Evolutionary conservation across 257 asterid genomes (phyloP).

Genomic region (Striga asiatica): DNA sequence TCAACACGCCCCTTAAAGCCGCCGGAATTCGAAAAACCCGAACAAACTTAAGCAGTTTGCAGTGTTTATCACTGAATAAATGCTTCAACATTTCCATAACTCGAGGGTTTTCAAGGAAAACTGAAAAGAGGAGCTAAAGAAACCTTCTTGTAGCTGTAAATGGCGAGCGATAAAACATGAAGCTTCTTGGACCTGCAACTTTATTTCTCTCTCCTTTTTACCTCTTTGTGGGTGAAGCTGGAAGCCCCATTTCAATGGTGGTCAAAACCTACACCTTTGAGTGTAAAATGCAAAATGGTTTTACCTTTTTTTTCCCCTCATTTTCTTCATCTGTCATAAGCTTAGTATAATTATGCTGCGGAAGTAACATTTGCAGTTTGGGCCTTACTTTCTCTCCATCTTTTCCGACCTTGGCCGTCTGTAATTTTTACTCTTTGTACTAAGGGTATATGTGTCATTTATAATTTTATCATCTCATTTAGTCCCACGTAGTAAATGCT

Average conservation of each 20-base stretch:
- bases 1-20: too few species aligned
- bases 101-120: too few species aligned
- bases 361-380: conserved; percentile 37
- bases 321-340: too few species aligned
- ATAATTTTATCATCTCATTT: too few species aligned
- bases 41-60: conserved; percentile 1
- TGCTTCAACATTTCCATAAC: not conserved
- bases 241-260: conserved; percentile 33
- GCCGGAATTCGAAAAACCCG: conserved; percentile 3
- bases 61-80: not conserved
- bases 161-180: not conserved
- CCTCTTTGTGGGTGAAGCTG: not conserved
- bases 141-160: too few species aligned
- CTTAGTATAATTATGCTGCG: not conserved
- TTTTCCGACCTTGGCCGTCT: too few species aligned
- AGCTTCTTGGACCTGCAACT: not conserved
- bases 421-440: too few species aligned
- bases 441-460: too few species aligned
- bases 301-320: too few species aligned
- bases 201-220: not conserved
- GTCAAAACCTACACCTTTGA: conserved; percentile 18
- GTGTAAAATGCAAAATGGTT: conserved; percentile 28
- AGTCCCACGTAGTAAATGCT: too few species aligned
- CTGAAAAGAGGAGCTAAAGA: not conserved
- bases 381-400: conserved; percentile 22